Conservation (phyloP, 331 rosid species). For the Arachis monticola region DNA sequence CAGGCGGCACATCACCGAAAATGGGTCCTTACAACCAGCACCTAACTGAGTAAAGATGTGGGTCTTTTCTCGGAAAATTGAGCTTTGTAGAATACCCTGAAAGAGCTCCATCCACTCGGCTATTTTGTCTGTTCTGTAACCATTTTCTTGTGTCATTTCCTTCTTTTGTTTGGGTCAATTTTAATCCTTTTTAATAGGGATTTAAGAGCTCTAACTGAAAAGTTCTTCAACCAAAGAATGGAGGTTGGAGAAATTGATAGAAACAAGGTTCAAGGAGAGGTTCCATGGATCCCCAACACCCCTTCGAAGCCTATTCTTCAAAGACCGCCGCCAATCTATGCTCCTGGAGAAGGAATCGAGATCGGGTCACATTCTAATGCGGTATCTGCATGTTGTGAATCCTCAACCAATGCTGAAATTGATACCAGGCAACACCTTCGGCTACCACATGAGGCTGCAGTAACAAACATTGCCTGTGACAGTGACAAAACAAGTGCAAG, state of each 20-base stretch:
- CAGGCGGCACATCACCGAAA: conserved; percentile 6
- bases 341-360: conserved; percentile 40
- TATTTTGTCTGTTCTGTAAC: not conserved
- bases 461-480: conserved; percentile 30
- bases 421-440: not conserved
- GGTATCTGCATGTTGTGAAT: conserved; percentile 35
- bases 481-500: not conserved
- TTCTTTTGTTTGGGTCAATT: not conserved
- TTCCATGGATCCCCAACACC: conserved; percentile 58
- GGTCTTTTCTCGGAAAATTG: conserved; percentile 16
- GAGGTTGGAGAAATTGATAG: conserved; percentile 42
- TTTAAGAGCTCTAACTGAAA: not conserved
- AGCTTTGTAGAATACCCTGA: conserved; percentile 11
- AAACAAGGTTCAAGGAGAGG: conserved; percentile 30
- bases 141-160: not conserved
- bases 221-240: conserved; percentile 38
- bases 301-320: conserved; percentile 53
- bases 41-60: not conserved
- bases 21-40: conserved; percentile 7
- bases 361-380: conserved; percentile 26
- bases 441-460: conserved; percentile 6
- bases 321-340: conserved; percentile 53
- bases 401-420: not conserved
- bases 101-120: not conserved
- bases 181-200: not conserved